Percentiles rank a stretch among this genome's conserved stretches.
phyloP scores from a whole-genome alignment of 176 grass and related monocot species.

The Phragmites australis region DNA sequence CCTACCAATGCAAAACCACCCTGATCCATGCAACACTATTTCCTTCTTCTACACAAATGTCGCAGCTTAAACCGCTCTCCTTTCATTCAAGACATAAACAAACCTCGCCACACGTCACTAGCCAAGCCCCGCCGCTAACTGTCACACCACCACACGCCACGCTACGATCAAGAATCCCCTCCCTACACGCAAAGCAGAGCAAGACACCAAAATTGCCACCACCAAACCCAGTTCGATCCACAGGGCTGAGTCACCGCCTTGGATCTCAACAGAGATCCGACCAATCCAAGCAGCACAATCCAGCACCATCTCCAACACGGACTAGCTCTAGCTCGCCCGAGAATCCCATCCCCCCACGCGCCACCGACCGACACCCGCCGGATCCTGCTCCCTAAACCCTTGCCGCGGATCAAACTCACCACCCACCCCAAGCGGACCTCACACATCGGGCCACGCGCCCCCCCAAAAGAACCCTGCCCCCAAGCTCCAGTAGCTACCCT shows the following conservation, averaged over 20 bases:
- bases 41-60: background rate
- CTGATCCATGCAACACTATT: background rate
- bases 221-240: slow-evolving; percentile 12
- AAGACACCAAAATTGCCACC: slow-evolving; percentile 9
- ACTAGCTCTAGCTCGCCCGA: background rate
- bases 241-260: background rate
- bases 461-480: background rate
- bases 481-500: slow-evolving; percentile 10
- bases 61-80: background rate
- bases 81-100: background rate
- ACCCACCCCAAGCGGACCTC: slow-evolving; percentile 5
- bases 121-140: background rate
- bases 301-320: background rate
- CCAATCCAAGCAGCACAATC: slow-evolving; percentile 22
- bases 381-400: slow-evolving; percentile 34
- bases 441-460: slow-evolving; percentile 2
- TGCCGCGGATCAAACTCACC: slow-evolving; percentile 5
- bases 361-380: background rate
- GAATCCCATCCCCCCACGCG: background rate
- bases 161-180: slow-evolving; percentile 8
- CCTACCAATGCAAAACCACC: slow-evolving; percentile 12
- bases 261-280: slow-evolving; percentile 52
- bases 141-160: background rate
- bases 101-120: background rate
- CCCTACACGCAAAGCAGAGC: background rate